These are phyloP conservation scores for Metschnikowia koreensis DNA, from an alignment of 805 yeast genomes.

Conservation along the genomic window DNA sequence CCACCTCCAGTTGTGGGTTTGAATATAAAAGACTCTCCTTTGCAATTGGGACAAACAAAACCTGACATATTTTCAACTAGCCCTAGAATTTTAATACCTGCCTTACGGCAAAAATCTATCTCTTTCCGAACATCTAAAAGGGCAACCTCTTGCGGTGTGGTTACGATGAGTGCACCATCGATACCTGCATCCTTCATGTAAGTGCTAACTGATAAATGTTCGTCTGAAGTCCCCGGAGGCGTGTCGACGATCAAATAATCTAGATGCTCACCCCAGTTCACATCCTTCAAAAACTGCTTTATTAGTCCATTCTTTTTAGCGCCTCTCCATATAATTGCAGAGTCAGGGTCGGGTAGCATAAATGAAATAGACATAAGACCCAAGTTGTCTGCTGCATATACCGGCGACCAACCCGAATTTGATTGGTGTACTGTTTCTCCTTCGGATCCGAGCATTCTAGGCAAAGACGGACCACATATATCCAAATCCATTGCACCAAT, in stretches of 20 bases:
- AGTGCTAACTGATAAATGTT: slow-evolving; percentile 85
- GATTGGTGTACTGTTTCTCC: slow-evolving; percentile 86
- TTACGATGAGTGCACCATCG: slow-evolving; percentile 92
- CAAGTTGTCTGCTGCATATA: slow-evolving; percentile 89
- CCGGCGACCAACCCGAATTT: slow-evolving; percentile 94
- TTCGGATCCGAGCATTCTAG: slow-evolving; percentile 89
- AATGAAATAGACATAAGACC: slow-evolving; percentile 95
- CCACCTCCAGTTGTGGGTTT: slow-evolving; percentile 98
- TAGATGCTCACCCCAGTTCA: slow-evolving; percentile 81
- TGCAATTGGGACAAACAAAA: slow-evolving; percentile 93
- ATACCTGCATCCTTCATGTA: slow-evolving; percentile 87
- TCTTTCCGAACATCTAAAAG: slow-evolving; percentile 93
- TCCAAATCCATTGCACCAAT: slow-evolving; percentile 97
- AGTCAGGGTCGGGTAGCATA: slow-evolving; percentile 89
- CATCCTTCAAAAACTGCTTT: slow-evolving; percentile 90
- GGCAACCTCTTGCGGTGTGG: slow-evolving; percentile 98
- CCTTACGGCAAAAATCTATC: slow-evolving; percentile 90
- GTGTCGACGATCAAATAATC: slow-evolving; percentile 92
- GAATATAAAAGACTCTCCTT: slow-evolving; percentile 85
- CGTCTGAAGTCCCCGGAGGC: slow-evolving; percentile 99
- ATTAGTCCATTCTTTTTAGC: slow-evolving; percentile 92
- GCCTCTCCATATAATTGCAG: slow-evolving; percentile 97
- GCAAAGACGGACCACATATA: slow-evolving; percentile 96
- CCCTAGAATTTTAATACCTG: slow-evolving; percentile 81
- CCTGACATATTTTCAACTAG: slow-evolving; percentile 98